phyloP scores from a whole-genome alignment of 2,329 filamentous ascomycete species.

The Fusarium austroafricanum region DNA sequence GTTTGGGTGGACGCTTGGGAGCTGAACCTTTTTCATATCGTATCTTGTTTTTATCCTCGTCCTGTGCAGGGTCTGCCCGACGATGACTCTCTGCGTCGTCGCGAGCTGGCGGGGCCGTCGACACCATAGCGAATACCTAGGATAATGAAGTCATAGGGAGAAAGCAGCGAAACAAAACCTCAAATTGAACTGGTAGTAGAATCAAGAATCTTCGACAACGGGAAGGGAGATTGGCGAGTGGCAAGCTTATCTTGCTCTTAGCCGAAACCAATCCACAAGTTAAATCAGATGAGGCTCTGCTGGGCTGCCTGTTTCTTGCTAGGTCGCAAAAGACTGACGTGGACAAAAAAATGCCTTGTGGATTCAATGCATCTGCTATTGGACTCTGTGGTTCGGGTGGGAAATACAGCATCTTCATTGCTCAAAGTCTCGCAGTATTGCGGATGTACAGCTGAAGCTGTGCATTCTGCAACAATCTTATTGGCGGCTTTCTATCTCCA shows the following conservation, averaged over 20 bases:
- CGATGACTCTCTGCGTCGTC: constrained; percentile 2
- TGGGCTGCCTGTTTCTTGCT: background rate
- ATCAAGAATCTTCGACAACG: background rate
- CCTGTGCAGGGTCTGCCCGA: background rate
- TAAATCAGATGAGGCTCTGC: constrained; percentile 19
- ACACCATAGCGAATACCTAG: constrained; percentile 4
- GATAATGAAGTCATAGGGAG: background rate
- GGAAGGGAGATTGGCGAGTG: background rate
- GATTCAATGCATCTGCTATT: background rate
- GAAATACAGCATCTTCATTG: background rate
- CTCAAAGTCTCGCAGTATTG: background rate
- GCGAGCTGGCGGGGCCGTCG: constrained; percentile 6
- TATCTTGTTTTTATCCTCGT: background rate
- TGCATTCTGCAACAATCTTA: background rate
- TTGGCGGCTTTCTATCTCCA: background rate
- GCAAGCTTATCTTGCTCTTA: background rate
- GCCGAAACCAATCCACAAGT: background rate
- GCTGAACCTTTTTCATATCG: background rate
- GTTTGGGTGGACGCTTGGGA: background rate
- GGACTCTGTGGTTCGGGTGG: background rate
- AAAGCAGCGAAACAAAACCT: background rate
- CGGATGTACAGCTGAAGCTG: background rate
- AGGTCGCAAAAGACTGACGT: constrained; percentile 20
- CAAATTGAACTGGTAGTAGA: background rate
- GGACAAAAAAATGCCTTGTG: constrained; percentile 17